These are phyloP conservation scores for Coemansia sp. DNA, from an alignment of 192 early-diverging fungal species.

Conservation along the genomic window DNA sequence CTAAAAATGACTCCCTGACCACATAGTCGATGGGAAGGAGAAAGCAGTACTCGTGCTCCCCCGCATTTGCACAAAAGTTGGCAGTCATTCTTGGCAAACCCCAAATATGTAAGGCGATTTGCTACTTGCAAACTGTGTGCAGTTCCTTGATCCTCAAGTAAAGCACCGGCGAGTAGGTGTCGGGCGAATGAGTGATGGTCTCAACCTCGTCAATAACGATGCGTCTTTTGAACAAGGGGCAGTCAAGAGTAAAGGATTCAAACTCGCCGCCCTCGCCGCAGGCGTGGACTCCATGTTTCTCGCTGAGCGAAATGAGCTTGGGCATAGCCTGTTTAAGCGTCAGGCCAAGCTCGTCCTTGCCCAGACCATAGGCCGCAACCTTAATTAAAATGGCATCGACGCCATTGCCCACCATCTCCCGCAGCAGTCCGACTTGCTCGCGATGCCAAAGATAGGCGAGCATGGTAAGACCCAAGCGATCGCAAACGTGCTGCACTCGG, in stretches of 20 bases:
- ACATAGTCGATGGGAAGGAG: too few species aligned
- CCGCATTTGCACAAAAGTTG: neutral
- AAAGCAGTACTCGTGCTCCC: too few species aligned
- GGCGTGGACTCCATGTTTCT: conserved; percentile 81
- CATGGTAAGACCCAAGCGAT: conserved; percentile 80
- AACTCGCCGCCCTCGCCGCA: conserved; percentile 99
- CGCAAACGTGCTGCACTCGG: conserved; percentile 94
- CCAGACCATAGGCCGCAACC: conserved; percentile 86
- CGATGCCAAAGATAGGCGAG: conserved; percentile 91
- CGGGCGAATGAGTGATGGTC: conserved; percentile 77
- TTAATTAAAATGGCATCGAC: conserved; percentile 91
- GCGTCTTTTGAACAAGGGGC: conserved; percentile 85
- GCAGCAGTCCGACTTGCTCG: conserved; percentile 79
- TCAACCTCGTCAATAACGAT: conserved; percentile 77
- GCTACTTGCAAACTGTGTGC: conserved; percentile 69
- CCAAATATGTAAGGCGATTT: too few species aligned
- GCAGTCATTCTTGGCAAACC: neutral
- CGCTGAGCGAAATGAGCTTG: conserved; percentile 66
- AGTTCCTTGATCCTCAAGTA: conserved; percentile 76
- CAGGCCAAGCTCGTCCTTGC: conserved; percentile 66
- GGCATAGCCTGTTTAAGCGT: conserved; percentile 78
- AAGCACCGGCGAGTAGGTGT: conserved; percentile 79
- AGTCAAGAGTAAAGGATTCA: conserved; percentile 92
- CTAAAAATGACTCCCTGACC: neutral
- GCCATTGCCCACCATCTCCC: conserved; percentile 81